These are phyloP conservation scores for Neonectria punicea DNA, from an alignment of 2,329 filamentous ascomycete genomes.

Conservation along the genomic window DNA sequence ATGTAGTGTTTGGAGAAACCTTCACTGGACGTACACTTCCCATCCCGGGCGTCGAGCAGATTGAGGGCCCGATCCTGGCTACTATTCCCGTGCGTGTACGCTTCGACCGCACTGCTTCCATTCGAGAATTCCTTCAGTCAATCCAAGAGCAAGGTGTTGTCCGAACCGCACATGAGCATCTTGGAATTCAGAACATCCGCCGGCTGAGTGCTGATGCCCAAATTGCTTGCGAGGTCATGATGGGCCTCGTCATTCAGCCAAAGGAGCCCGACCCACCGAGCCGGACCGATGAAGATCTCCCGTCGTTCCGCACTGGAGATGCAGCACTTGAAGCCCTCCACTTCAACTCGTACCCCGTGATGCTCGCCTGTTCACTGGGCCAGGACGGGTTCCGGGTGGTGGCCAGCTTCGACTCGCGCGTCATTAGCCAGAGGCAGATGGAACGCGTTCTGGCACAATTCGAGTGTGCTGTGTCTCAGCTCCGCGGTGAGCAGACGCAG, in stretches of 20 bases:
- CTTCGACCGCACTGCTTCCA: slow-evolving; percentile 34
- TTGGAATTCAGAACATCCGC: slow-evolving; percentile 51
- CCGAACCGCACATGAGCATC: slow-evolving; percentile 44
- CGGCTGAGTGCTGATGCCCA: slow-evolving; percentile 60
- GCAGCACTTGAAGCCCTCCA: slow-evolving; percentile 67
- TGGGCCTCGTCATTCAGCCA: slow-evolving; percentile 60
- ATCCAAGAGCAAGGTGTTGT: slow-evolving; percentile 44
- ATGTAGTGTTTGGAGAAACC: slow-evolving; percentile 45
- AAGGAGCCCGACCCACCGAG: slow-evolving; percentile 46
- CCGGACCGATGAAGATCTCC: slow-evolving; percentile 42
- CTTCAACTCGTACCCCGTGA: slow-evolving; percentile 68
- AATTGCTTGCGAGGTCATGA: slow-evolving; percentile 65
- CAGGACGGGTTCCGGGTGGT: slow-evolving; percentile 64
- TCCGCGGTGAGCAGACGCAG: slow-evolving; percentile 52
- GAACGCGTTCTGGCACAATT: slow-evolving; percentile 64
- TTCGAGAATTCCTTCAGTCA: slow-evolving; percentile 37
- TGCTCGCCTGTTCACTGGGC: slow-evolving; percentile 70
- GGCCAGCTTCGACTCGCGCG: slow-evolving; percentile 70
- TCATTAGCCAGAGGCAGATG: slow-evolving; percentile 61
- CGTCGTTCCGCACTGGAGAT: slow-evolving; percentile 61
- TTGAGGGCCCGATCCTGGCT: slow-evolving; percentile 45
- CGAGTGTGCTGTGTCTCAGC: slow-evolving; percentile 58
- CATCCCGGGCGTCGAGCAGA: slow-evolving; percentile 43
- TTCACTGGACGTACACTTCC: slow-evolving; percentile 44
- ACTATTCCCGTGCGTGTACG: slow-evolving; percentile 40